Evolutionary conservation across 2,329 filamentous ascomycete genomes (phyloP).

Genomic region (Fusarium napiforme): DNA sequence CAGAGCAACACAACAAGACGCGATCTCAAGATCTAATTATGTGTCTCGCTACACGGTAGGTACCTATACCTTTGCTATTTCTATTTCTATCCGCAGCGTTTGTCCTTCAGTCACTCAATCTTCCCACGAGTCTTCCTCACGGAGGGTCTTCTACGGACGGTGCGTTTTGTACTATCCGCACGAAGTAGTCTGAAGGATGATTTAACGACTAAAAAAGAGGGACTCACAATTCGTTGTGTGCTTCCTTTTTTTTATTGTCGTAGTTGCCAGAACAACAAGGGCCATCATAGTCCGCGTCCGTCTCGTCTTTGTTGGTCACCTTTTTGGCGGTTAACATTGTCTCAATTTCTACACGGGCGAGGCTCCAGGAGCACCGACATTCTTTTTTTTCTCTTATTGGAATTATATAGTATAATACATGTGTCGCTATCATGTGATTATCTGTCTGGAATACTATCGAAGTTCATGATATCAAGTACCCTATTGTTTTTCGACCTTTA

Average conservation of each 20-base stretch:
- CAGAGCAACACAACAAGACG: not conserved
- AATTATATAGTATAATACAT: not conserved
- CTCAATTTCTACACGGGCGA: conserved; percentile 56
- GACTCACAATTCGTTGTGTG: not conserved
- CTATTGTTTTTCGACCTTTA: not conserved
- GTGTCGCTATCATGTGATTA: not conserved
- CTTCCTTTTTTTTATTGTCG: conserved; percentile 21
- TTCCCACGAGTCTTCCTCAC: conserved; percentile 49
- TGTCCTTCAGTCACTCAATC: conserved; percentile 48
- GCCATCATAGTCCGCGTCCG: conserved; percentile 66
- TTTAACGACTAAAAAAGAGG: conserved; percentile 6
- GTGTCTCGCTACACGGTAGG: not conserved
- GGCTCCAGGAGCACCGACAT: conserved; percentile 64
- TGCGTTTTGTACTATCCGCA: conserved; percentile 51
- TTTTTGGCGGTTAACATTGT: conserved; percentile 29
- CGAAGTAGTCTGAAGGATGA: conserved; percentile 51
- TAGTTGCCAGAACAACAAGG: conserved; percentile 59
- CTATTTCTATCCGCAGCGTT: conserved; percentile 38
- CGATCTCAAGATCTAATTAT: not conserved
- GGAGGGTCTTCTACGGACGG: conserved; percentile 50
- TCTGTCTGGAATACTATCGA: not conserved
- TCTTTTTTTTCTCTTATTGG: not conserved
- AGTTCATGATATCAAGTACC: not conserved
- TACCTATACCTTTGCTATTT: not conserved
- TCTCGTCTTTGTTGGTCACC: conserved; percentile 42